Conservation (phyloP, 768 basidiomycete species). For the Podaxis mareebaensis region DNA sequence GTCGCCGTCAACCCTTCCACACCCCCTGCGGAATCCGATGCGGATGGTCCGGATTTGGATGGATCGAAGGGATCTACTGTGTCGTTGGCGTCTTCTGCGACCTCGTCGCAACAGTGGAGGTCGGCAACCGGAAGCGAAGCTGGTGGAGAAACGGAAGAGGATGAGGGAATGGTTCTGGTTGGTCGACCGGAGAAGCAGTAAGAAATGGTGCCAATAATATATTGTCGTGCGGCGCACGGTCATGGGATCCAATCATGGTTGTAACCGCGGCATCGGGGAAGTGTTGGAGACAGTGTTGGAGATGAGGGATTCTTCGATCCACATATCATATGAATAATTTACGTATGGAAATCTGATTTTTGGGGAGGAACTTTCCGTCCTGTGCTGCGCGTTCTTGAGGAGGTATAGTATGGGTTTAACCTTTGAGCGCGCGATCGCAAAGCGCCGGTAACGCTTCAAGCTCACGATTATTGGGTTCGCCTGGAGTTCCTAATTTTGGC, state of each 20-base stretch:
- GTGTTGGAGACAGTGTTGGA: background rate
- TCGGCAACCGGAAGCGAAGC: conserved; percentile 55
- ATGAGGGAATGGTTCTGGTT: conserved; percentile 82
- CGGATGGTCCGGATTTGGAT: conserved; percentile 5
- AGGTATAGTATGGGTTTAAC: background rate
- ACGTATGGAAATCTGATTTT: background rate
- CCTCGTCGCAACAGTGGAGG: conserved; percentile 25
- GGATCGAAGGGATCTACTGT: conserved; percentile 27
- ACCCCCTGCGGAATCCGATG: conserved; percentile 4
- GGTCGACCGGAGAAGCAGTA: conserved; percentile 47
- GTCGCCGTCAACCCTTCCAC: conserved; percentile 10
- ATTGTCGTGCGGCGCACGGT: background rate
- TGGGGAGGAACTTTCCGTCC: background rate
- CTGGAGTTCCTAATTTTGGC: background rate
- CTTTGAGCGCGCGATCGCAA: background rate
- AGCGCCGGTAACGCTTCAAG: too few relatives aligned
- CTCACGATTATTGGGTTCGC: background rate
- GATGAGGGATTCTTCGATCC: background rate
- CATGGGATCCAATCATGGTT: background rate
- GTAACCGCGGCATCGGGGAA: conserved; percentile 2
- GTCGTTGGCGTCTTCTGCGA: conserved; percentile 34
- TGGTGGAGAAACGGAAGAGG: conserved; percentile 77
- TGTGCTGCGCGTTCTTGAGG: background rate
- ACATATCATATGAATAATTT: conserved; percentile 8
- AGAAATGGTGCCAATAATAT: background rate